Evolutionary conservation across 768 basidiomycete genomes (phyloP), one percentile per base, ranked within the genome.

Genomic region (Boletus pseudo-olivaceus): DNA sequence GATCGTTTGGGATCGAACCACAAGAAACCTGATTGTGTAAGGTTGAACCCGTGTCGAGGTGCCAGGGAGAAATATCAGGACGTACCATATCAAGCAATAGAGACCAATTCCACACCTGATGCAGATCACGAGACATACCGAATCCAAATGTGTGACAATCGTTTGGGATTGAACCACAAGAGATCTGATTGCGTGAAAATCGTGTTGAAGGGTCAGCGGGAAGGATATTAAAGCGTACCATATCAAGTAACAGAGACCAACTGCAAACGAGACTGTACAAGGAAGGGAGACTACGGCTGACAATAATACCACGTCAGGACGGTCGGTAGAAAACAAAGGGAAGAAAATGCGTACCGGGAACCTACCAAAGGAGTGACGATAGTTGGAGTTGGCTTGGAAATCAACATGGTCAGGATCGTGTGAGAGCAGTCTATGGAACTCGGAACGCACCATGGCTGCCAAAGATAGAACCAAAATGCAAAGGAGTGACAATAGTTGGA

Each of bases 401-500:
- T n/a, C n/a, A n/a, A n/a, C n/a, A n/a, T n/a, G n/a, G n/a, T n/a
- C n/a, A n/a, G n/a, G n/a, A n/a, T n/a, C n/a, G n/a, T n/a, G n/a
- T n/a, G n/a, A n/a, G n/a, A n/a, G n/a, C n/a, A n/a, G n/a, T n/a
- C n/a, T n/a, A n/a, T n/a, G n/a, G n/a, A n/a, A n/a, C n/a, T n/a
- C n/a, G n/a, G n/a, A n/a, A n/a, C n/a, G n/a, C n/a, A n/a, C n/a
- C n/a, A n/a, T n/a, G n/a, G n/a, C n/a, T n/a, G n/a, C n/a, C n/a
- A n/a, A n/a, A n/a, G n/a, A n/a, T n/a, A n/a, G n/a, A 42, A 34
- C 17, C 8, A 14, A 27, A 38, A 19, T 51, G 19, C 6, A 55
- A 62, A 63, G 1, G 61, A 63, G 34, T 60, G 62, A 56, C 52
- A 41, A 54, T 54, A 63, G 52, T 57, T 63, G 58, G 53, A 43